phyloP scores from a whole-genome alignment of 2,329 filamentous ascomycete species.

The Coniochaeta pulveracea region DNA sequence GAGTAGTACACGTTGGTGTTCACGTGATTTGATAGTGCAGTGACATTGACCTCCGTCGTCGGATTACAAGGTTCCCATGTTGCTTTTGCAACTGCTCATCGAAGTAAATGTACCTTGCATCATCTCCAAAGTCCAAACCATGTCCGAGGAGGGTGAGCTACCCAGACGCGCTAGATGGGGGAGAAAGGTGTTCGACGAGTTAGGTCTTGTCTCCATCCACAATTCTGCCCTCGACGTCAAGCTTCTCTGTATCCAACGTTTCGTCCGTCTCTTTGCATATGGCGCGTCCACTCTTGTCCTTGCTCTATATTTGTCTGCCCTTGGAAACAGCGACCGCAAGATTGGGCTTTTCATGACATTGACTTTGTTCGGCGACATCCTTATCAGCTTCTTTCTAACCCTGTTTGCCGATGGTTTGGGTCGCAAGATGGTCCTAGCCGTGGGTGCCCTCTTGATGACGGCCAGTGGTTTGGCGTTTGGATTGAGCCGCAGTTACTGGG shows the following conservation, averaged over 20 bases:
- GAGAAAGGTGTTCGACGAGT: too few relatives aligned
- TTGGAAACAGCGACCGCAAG: slow-evolving; percentile 35
- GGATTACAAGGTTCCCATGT: too few relatives aligned
- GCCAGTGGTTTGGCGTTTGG: slow-evolving; percentile 45
- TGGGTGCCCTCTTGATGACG: slow-evolving; percentile 44
- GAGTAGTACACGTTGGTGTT: too few relatives aligned
- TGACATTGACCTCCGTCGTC: too few relatives aligned
- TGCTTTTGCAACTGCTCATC: too few relatives aligned
- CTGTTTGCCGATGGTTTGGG: slow-evolving; percentile 47
- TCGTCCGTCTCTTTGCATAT: slow-evolving; percentile 53
- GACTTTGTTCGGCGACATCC: slow-evolving; percentile 47
- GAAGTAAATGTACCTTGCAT: too few relatives aligned
- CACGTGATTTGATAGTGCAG: too few relatives aligned
- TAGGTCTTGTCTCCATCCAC: slow-evolving; percentile 1
- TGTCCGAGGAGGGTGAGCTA: too few relatives aligned
- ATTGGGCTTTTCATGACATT: slow-evolving; percentile 57
- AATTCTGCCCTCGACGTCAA: slow-evolving; percentile 36
- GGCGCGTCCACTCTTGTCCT: slow-evolving; percentile 46
- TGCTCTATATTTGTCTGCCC: slow-evolving; percentile 39
- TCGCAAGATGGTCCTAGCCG: slow-evolving; percentile 37
- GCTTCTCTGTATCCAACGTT: slow-evolving; percentile 45
- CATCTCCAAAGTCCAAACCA: too few relatives aligned
- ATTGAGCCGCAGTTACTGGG: slow-evolving; percentile 40
- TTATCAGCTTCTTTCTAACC: slow-evolving; percentile 47
- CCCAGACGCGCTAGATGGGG: too few relatives aligned